These are phyloP conservation scores for Pichia kluyveri DNA, from an alignment of 805 yeast genomes.

Conservation along the genomic window DNA sequence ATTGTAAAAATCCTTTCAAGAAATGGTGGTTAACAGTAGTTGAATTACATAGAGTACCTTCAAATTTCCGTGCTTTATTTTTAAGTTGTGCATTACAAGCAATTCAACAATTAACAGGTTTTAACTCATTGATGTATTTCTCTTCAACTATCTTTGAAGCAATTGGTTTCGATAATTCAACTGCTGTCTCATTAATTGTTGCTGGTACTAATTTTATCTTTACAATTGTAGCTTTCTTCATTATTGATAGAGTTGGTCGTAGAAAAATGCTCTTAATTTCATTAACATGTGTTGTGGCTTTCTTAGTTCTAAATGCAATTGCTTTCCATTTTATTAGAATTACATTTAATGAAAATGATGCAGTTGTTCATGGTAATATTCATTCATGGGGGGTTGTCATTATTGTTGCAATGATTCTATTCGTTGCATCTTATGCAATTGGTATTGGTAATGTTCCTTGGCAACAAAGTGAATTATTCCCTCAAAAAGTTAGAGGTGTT, in stretches of 20 bases:
- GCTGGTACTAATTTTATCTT: constrained; percentile 92
- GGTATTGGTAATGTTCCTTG: constrained; percentile 98
- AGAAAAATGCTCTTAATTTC: constrained; percentile 70
- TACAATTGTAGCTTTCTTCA: constrained; percentile 75
- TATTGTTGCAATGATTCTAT: constrained; percentile 76
- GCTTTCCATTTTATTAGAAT: constrained; percentile 84
- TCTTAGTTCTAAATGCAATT: constrained; percentile 73
- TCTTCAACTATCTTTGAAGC: constrained; percentile 87
- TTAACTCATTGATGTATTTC: constrained; percentile 93
- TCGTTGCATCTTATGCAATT: constrained; percentile 83
- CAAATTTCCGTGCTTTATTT: constrained; percentile 81
- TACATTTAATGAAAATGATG: constrained; percentile 41
- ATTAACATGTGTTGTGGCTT: constrained; percentile 76
- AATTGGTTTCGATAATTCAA: constrained; percentile 79
- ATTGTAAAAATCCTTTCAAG: constrained; percentile 26
- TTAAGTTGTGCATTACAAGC: constrained; percentile 93
- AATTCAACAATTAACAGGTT: constrained; percentile 93
- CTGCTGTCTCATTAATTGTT: constrained; percentile 90
- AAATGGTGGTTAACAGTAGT: constrained; percentile 54
- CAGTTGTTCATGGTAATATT: constrained; percentile 37
- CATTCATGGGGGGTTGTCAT: constrained; percentile 84
- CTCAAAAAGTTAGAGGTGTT: constrained; percentile 86
- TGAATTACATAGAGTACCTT: constrained; percentile 56
- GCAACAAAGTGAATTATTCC: constrained; percentile 95
- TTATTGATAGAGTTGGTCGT: constrained; percentile 85